phyloP scores from a whole-genome alignment of 495 filamentous ascomycete genomes.

The Podospora fimiseda region DNA sequence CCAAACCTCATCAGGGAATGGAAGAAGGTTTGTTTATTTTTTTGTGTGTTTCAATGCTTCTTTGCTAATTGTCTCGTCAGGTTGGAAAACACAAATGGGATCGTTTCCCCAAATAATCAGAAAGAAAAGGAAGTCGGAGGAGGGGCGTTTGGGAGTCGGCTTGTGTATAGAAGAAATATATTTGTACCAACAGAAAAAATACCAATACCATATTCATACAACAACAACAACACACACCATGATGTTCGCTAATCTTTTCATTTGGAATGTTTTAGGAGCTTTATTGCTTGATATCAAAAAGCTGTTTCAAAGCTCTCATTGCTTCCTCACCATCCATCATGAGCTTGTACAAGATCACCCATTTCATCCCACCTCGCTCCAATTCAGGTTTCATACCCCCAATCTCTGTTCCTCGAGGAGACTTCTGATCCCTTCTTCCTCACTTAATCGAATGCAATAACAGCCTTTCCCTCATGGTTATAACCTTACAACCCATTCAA shows the following conservation, averaged over 20 bases:
- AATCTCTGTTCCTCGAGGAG: too few species aligned
- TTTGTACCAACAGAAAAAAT: background rate
- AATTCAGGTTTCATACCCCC: too few species aligned
- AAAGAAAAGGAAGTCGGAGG: background rate
- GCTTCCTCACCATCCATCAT: too few species aligned
- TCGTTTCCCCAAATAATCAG: constrained; percentile 68
- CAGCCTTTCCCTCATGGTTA: too few species aligned
- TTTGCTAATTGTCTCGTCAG: constrained; percentile 36
- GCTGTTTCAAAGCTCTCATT: too few species aligned
- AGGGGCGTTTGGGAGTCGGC: background rate
- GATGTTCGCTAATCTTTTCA: background rate
- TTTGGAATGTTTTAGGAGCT: too few species aligned
- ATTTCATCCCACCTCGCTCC: too few species aligned
- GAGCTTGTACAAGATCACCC: too few species aligned
- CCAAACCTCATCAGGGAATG: constrained; percentile 80
- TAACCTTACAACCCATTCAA: too few species aligned
- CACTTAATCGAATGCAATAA: too few species aligned
- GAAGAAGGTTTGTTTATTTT: constrained; percentile 67
- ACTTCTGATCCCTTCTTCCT: too few species aligned
- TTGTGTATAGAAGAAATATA: background rate
- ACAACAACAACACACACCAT: background rate
- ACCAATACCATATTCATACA: constrained; percentile 2
- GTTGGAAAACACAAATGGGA: constrained; percentile 83
- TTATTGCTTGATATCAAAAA: too few species aligned
- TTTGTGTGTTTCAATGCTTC: background rate